Conservation (phyloP, 257 asterid genomes). For the Fraxinus cuspidata region DNA sequence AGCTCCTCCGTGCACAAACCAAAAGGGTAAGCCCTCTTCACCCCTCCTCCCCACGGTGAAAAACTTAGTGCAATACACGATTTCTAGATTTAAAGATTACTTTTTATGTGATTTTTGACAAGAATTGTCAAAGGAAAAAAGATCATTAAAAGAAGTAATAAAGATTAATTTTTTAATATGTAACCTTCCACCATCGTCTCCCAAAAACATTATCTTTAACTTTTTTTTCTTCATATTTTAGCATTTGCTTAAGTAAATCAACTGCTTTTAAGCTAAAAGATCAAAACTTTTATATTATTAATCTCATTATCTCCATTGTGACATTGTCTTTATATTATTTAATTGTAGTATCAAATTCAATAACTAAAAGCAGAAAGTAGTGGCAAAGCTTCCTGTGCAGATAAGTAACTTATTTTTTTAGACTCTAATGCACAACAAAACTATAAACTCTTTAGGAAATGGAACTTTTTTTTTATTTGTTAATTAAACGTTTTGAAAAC, state of each 20-base stretch:
- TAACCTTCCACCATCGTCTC: not conserved
- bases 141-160: not conserved
- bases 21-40: conserved; percentile 37
- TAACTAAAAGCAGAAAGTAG: too few species aligned
- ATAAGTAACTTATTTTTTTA: too few species aligned
- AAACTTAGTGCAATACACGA: not conserved
- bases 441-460: too few species aligned
- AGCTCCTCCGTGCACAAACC: conserved; percentile 47
- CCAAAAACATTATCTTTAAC: not conserved
- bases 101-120: not conserved
- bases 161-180: not conserved
- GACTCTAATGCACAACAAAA: too few species aligned
- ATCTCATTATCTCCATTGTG: not conserved
- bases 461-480: too few species aligned
- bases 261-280: too few species aligned
- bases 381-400: too few species aligned
- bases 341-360: too few species aligned
- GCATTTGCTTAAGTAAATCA: too few species aligned
- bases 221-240: too few species aligned
- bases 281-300: not conserved
- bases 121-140: not conserved
- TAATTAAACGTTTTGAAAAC: too few species aligned
- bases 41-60: not conserved
- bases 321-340: too few species aligned
- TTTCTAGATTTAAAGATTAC: not conserved